These are phyloP conservation scores for Fusarium torulosum DNA, from an alignment of 2,329 filamentous ascomycete genomes.

Conservation along the genomic window DNA sequence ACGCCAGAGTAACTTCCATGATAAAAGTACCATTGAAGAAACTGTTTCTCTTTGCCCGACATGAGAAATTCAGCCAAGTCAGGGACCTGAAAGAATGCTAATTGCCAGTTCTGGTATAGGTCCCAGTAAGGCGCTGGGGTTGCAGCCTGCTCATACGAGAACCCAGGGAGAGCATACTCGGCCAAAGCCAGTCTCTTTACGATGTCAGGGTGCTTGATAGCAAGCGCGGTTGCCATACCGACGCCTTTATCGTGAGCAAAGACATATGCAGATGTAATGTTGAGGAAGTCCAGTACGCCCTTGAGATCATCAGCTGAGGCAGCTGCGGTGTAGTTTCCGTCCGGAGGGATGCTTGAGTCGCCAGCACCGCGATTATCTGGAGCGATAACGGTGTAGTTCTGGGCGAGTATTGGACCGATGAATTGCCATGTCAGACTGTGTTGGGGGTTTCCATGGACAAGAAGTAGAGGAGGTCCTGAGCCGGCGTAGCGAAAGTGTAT, in stretches of 20 bases:
- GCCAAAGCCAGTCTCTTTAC: conserved; percentile 54
- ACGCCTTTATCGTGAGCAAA: conserved; percentile 62
- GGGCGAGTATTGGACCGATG: conserved; percentile 56
- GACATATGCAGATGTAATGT: conserved; percentile 57
- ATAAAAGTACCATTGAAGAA: conserved; percentile 62
- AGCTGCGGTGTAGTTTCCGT: conserved; percentile 57
- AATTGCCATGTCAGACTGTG: conserved; percentile 56
- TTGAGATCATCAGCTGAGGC: conserved; percentile 56
- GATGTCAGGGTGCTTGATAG: conserved; percentile 52
- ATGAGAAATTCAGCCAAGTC: conserved; percentile 62
- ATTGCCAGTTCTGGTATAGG: conserved; percentile 57
- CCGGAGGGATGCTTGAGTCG: conserved; percentile 55
- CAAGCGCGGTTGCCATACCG: conserved; percentile 57
- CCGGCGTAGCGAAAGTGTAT: conserved; percentile 59
- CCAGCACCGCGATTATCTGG: conserved; percentile 58
- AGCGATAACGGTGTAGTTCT: conserved; percentile 59
- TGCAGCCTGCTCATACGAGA: conserved; percentile 53
- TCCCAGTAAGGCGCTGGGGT: conserved; percentile 53
- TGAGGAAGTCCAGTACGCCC: conserved; percentile 58
- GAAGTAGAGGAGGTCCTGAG: conserved; percentile 55
- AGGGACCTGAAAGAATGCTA: conserved; percentile 61
- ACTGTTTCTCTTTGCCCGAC: conserved; percentile 56
- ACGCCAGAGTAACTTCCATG: conserved; percentile 58
- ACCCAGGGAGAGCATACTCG: conserved; percentile 59
- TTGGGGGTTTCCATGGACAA: conserved; percentile 59